Percentiles rank a stretch among this genome's conserved stretches.
Evolutionary conservation across 192 early-diverging fungal species (phyloP).

Genomic region (Coemansia sp.): DNA sequence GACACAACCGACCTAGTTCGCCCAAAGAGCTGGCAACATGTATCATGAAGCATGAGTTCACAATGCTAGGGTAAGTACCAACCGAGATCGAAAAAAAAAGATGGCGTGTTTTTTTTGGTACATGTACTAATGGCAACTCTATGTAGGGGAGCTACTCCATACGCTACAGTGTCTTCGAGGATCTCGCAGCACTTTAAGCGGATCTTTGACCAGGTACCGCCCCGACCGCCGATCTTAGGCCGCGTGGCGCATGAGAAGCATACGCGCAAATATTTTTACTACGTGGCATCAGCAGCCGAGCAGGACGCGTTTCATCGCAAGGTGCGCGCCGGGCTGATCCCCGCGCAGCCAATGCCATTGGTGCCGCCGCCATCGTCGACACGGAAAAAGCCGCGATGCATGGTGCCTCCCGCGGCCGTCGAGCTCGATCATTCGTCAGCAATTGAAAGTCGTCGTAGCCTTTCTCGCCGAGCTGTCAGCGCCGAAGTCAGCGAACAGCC

Average conservation of each 20-base stretch:
- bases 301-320: slow-evolving; percentile 51
- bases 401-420: slow-evolving; percentile 48
- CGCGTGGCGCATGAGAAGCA: slow-evolving; percentile 70
- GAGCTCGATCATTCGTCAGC: slow-evolving; percentile 34
- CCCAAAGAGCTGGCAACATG: slow-evolving; percentile 79
- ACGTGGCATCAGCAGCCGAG: slow-evolving; percentile 60
- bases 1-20: slow-evolving; percentile 76
- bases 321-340: slow-evolving; percentile 41
- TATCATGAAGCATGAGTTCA: slow-evolving; percentile 78
- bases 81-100: slow-evolving; percentile 17
- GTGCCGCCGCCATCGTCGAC: slow-evolving; percentile 7
- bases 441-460: slow-evolving; percentile 16
- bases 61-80: slow-evolving; percentile 67
- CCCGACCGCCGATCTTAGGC: slow-evolving; percentile 70
- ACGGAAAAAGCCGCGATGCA: slow-evolving; percentile 45
- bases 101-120: not conserved
- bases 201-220: slow-evolving; percentile 73
- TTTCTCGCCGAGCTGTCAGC: slow-evolving; percentile 35
- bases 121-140: slow-evolving; percentile 21
- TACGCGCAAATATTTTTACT: slow-evolving; percentile 75
- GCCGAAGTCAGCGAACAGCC: slow-evolving; percentile 16
- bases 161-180: slow-evolving; percentile 85
- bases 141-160: slow-evolving; percentile 75
- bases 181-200: slow-evolving; percentile 90
- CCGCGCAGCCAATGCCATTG: slow-evolving; percentile 21